Base-by-base conservation (phyloP, 257 asterid species). In the Solanum neorickii region DNA sequence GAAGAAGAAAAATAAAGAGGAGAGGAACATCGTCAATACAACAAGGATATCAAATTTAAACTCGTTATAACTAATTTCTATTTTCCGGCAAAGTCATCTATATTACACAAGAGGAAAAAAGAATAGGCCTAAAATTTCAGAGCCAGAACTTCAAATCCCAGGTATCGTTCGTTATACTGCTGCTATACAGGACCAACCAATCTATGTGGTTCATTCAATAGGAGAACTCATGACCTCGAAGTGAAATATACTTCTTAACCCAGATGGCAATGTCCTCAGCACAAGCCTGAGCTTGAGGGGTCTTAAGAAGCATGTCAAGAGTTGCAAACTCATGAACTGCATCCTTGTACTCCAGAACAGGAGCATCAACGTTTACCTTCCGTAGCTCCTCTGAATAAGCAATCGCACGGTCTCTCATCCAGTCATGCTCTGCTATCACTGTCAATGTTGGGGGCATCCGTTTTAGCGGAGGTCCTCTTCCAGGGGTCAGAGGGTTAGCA, bases 401-500 rank as follows among this genome's bases (percentile, higher is more conserved):
- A 62, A 96, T 95, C 49, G 98, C 98, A 14, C 99, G 91, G 69
- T 96, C 99, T 84, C 95, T 93, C 99, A 96, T 96, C 98, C 95
- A 94, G 84, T 96, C 98, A 42, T 95, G 98, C 87, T 96, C 98
- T 3, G 98, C 99, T 44, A 96, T 96, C 10, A 96, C 87, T 7
- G 98, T 96, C 76, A 96, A 91, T 6, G 98, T 95, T 9, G 99
- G 99, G 14, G 98, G 99, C 98, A 96, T 95, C 87, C 90, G 89
- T 87, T 93, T 96, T 84, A 96, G 46, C 27, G 96, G 91, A 33
- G 98, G 98, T 27, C 95, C 97, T 29, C 89, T 93, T 33, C 83
- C 91, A 2, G 95, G 89, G 85, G 87, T 87, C 9, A 95, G 95
- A 9, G 99, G 99, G 87, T 96, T 96, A 20, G 98, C 95, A 25